Evolutionary conservation across 164 flowering plant species (phyloP).

Genomic region (Liriodendron chinense): DNA sequence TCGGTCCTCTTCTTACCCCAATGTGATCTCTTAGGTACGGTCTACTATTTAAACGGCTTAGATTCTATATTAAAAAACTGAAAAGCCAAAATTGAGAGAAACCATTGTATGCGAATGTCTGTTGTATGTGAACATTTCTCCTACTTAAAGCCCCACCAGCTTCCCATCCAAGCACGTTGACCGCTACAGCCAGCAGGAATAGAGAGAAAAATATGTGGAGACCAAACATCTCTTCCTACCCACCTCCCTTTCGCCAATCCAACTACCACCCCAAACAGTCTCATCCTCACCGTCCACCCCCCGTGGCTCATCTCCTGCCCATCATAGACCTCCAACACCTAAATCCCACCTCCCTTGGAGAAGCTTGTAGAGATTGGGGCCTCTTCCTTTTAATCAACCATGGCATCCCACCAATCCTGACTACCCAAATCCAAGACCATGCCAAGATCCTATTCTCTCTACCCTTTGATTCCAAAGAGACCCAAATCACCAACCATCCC

Average conservation of each 20-base stretch:
- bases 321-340: slow-evolving; percentile 39
- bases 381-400: slow-evolving; percentile 64
- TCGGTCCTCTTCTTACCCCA: too few species aligned
- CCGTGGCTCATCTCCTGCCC: slow-evolving; percentile 26
- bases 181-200: neutral
- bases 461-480: slow-evolving; percentile 53
- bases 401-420: slow-evolving; percentile 48
- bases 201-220: slow-evolving; percentile 1
- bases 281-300: neutral
- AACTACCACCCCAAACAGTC: neutral
- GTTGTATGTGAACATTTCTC: neutral
- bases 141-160: neutral
- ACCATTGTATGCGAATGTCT: neutral
- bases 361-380: slow-evolving; percentile 63
- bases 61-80: too few species aligned
- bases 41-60: too few species aligned
- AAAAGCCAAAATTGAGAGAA: neutral
- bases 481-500: slow-evolving; percentile 18
- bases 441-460: slow-evolving; percentile 35
- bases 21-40: too few species aligned
- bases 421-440: slow-evolving; percentile 30
- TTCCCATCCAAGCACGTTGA: neutral
- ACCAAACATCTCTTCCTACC: slow-evolving; percentile 10
- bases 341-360: slow-evolving; percentile 21
- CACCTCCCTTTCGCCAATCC: slow-evolving; percentile 15